Evolutionary conservation across 1,284 basidiomycete genomes (phyloP), one percentile per base, ranked within the genome.

Genomic region (Moniliophthora roreri): DNA sequence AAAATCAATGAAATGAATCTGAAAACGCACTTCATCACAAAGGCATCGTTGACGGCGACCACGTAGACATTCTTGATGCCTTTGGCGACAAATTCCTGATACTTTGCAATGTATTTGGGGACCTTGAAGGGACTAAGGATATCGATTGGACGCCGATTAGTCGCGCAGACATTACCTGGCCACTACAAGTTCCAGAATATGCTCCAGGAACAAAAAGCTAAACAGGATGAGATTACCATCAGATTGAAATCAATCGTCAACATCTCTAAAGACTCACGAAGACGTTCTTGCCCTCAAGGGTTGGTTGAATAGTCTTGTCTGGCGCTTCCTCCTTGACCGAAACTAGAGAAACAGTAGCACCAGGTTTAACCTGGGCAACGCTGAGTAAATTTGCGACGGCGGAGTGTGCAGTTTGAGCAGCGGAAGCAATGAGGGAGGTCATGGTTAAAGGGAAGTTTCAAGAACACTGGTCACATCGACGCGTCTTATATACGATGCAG

Each of bases 1-100:
- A 23, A 21, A 37, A 15, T n/a, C 18, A 45, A 45, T 28, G 9
- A 28, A 39, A 46, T 9, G 28, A 26, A 16, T 4, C 42, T 24
- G 5, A 9, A 16, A 11, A 67, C 73, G 26, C 56, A 85, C 82
- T 83, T 80, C 59, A 77, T 78, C 23, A 82, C 81, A 58, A 88
- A 90, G 11, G 77, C 77, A 65, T 91, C 88, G 67, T 91, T 91
- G 45, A 90, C 85, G 15, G 80, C 72, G 44, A 91, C 74, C 53
- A 90, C 75, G 63, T 82, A 89, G 60, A 91, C 78, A 56, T 80
- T 79, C 38, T 79, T 75, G 59, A 91, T 71, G n/a, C 88, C 88
- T 68, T 84, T 87, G 18, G 69, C 78, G 67, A 80, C 80, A 77
- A 89, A 89, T 57, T 81, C 68, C 4, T 82, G 74, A 63, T 78